A percentile compares a stretch with the other conserved stretches of the same genome.
These are phyloP conservation scores for Carallia pectinifolia DNA, from an alignment of 345 rosid species.

Conservation along the genomic window DNA sequence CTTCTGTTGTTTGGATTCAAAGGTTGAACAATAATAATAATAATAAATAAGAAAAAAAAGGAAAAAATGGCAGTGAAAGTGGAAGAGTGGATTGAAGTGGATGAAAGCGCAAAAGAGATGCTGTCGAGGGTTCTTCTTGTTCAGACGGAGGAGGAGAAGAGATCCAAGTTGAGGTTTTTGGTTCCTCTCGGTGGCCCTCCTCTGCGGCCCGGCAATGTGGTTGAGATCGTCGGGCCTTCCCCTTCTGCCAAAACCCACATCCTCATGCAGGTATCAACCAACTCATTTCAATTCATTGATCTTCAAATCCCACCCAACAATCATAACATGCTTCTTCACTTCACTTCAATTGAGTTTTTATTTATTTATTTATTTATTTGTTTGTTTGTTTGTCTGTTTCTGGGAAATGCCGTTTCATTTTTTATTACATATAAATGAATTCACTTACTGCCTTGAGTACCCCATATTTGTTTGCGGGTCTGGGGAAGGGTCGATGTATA, in stretches of 20 bases:
- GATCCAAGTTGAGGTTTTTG: slow-evolving; percentile 28
- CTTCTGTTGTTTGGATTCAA: no score
- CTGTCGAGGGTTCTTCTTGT: slow-evolving; percentile 51
- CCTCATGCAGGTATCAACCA: slow-evolving; percentile 40
- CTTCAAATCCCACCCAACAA: no score
- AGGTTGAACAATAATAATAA: no score
- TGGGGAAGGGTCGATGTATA: no score
- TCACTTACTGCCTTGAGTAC: no score
- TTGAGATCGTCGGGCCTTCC: slow-evolving; percentile 69
- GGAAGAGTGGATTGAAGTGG: slow-evolving; percentile 48
- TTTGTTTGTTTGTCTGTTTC: no score
- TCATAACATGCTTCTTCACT: neutral
- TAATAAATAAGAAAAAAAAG: no score
- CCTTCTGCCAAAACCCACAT: slow-evolving; percentile 74
- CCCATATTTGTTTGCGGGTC: no score
- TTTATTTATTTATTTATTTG: no score
- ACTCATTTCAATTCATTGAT: neutral
- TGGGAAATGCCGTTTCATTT: no score
- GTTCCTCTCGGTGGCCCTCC: slow-evolving; percentile 67
- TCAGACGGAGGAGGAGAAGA: slow-evolving; percentile 31
- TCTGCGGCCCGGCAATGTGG: slow-evolving; percentile 60
- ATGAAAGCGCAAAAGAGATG: slow-evolving; percentile 65
- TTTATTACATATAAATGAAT: no score
- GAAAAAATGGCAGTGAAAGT: neutral
- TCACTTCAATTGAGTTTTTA: neutral